phyloP scores from a whole-genome alignment of 2,329 filamentous ascomycete genomes.

The Lachnellula cervina region DNA sequence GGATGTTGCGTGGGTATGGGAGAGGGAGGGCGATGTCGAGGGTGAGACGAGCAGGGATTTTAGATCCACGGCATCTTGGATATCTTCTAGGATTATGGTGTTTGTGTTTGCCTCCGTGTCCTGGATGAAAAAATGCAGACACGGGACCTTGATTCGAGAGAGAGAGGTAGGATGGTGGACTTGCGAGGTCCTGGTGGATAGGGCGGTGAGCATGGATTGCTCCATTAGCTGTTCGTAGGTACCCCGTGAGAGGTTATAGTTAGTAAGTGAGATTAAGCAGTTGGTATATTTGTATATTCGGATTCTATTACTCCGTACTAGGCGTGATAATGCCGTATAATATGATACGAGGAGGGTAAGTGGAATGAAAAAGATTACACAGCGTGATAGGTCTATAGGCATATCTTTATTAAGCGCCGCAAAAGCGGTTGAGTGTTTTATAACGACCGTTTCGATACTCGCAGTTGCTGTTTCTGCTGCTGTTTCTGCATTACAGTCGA shows the following conservation, averaged over 20 bases:
- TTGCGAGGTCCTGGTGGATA: constrained; percentile 29
- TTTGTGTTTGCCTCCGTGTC: constrained; percentile 39
- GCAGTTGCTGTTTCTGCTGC: constrained; percentile 8
- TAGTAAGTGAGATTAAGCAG: too few species aligned
- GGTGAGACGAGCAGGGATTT: constrained; percentile 38
- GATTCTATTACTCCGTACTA: too few species aligned
- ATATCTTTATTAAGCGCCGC: constrained; percentile 43
- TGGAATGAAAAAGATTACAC: constrained; percentile 45
- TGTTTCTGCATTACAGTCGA: too few species aligned
- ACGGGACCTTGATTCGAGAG: constrained; percentile 40
- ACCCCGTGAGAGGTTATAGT: too few species aligned
- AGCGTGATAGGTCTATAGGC: constrained; percentile 43
- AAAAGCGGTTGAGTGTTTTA: constrained; percentile 52
- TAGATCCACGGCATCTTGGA: constrained; percentile 42
- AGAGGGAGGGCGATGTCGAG: constrained; percentile 18
- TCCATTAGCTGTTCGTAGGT: constrained; percentile 39
- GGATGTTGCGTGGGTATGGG: constrained; percentile 37
- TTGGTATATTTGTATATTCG: too few species aligned
- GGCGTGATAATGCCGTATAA: too few species aligned
- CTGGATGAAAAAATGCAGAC: constrained; percentile 41
- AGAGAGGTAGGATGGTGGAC: constrained; percentile 27
- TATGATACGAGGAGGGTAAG: too few species aligned
- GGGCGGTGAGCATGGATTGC: constrained; percentile 39
- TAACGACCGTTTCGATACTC: constrained; percentile 38
- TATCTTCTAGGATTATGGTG: constrained; percentile 50